phyloP scores from a whole-genome alignment of 768 basidiomycete species.

The Hygrocybe coccinea region DNA sequence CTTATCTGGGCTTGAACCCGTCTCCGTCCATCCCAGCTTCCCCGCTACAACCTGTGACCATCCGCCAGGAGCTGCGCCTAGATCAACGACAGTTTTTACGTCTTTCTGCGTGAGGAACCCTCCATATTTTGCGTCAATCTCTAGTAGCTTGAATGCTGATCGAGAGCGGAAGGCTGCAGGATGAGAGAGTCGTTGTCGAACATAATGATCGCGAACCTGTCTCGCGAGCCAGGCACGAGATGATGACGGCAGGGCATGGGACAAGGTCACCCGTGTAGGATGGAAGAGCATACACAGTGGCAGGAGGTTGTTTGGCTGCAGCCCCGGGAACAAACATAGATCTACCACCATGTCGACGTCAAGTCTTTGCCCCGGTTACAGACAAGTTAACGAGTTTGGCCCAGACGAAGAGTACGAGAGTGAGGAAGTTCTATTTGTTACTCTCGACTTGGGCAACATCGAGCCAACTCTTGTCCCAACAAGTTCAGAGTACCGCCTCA shows the following conservation, averaged over 20 bases:
- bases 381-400: conserved; percentile 62
- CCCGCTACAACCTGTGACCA: conserved; percentile 85
- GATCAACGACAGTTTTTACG: conserved; percentile 68
- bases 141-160: conserved; percentile 87
- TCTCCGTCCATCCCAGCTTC: conserved; percentile 48
- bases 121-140: conserved; percentile 59
- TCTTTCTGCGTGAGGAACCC: conserved; percentile 48
- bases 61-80: conserved; percentile 90
- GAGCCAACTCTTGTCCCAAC: conserved; percentile 75
- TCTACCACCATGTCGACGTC: conserved; percentile 2
- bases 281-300: conserved; percentile 18
- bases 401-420: conserved; percentile 64
- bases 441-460: conserved; percentile 65
- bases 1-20: conserved; percentile 13
- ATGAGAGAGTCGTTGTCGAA: conserved; percentile 45
- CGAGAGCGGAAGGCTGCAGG: conserved; percentile 66
- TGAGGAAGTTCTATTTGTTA: conserved; percentile 62
- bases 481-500: conserved; percentile 64
- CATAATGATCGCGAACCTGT: conserved; percentile 67
- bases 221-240: conserved; percentile 59
- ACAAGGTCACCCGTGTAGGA: conserved; percentile 13
- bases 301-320: conserved; percentile 2
- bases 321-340: neutral
- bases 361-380: conserved; percentile 52
- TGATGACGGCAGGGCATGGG: conserved; percentile 23